Evolutionary conservation across 1,284 basidiomycete genomes (phyloP), one percentile per base, ranked within the genome.

Genomic region (Ganoderma lucidum): DNA sequence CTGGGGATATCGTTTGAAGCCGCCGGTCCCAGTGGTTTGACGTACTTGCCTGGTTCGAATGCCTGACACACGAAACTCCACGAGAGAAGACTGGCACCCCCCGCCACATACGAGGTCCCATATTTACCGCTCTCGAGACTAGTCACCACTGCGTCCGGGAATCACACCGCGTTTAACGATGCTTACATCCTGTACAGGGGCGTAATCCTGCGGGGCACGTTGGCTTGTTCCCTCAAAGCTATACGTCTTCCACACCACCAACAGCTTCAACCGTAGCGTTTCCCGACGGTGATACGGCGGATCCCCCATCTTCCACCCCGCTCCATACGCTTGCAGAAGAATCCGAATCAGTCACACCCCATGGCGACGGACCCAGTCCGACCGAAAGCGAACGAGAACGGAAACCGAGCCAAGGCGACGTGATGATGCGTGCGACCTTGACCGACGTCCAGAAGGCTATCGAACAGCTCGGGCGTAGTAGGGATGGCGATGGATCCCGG

Each of bases 221-320:
- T 37, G 97, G 97, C 10, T 85, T 99, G 10, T 99, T 99, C 78
- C 98, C 97, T 3, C 89, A 94, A 75, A 93, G 90, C 71, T 99
- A 99, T 80, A 98, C 96, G 2, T 87, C 93, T 0, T 82, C 89
- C 5, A 86, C 85, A 1, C 86, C 87, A 0, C 87, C 88, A 15
- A 72, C 87, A 19, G 73, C 80, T 68, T 68, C 74, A 68, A 48
- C 64, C 63, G 68, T 76, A 39, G 55, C 75, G 3, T 75, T 74
- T 60, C 73, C 75, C 15, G 71, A 71, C 39, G 51, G 66, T 10
- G 62, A 44, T 19, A 15, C 59, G 15, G 61, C 65, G 4, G 68
- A 64, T 10, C 45, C 71, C 74, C 15, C 71, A 56, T 45, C 75
- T 71, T 56, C 71, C 75, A 68, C 72, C 67, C 44, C 45, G 32